Percentiles rank a stretch among this genome's conserved stretches.
phyloP scores from a whole-genome alignment of 371 early-diverging fungal species.

The Mortierella sp. region DNA sequence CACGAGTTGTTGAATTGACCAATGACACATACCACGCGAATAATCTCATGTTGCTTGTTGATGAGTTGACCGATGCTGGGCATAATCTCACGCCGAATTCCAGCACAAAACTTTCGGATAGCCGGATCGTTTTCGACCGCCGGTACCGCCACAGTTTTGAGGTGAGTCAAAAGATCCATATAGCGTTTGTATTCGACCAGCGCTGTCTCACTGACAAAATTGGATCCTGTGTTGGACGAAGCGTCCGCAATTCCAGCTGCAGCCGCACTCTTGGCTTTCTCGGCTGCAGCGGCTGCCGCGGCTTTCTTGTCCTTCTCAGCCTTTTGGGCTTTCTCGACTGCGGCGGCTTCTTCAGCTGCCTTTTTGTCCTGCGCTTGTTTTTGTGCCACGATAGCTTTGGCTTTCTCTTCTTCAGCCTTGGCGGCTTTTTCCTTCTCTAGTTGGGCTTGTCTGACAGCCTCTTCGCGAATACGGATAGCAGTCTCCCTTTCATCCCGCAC shows the following conservation, averaged over 20 bases:
- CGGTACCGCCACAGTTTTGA: conserved; percentile 17
- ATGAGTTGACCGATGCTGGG: conserved; percentile 64
- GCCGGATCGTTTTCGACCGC: conserved; percentile 19
- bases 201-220: conserved; percentile 26
- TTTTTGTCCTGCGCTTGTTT: neutral
- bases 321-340: conserved; percentile 22
- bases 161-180: conserved; percentile 11
- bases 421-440: conserved; percentile 15
- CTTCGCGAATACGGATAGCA: conserved; percentile 22
- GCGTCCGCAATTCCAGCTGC: conserved; percentile 23
- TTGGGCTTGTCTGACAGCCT: conserved; percentile 6
- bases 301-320: conserved; percentile 26
- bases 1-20: too few species aligned
- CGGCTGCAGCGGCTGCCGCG: conserved; percentile 19
- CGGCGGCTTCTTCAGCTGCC: conserved; percentile 33
- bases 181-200: conserved; percentile 28
- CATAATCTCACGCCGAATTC: conserved; percentile 47
- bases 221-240: conserved; percentile 9
- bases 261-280: conserved; percentile 29
- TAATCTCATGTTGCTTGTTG: conserved; percentile 60
- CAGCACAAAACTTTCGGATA: conserved; percentile 19
- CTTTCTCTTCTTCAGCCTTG: conserved; percentile 10
- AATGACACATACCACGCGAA: conserved; percentile 54
- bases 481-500: conserved; percentile 32
- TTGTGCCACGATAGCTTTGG: neutral